Evolutionary conservation across 345 rosid genomes (phyloP), one percentile per base, ranked within the genome.

Genomic region (Zanthoxylum bungeanum): DNA sequence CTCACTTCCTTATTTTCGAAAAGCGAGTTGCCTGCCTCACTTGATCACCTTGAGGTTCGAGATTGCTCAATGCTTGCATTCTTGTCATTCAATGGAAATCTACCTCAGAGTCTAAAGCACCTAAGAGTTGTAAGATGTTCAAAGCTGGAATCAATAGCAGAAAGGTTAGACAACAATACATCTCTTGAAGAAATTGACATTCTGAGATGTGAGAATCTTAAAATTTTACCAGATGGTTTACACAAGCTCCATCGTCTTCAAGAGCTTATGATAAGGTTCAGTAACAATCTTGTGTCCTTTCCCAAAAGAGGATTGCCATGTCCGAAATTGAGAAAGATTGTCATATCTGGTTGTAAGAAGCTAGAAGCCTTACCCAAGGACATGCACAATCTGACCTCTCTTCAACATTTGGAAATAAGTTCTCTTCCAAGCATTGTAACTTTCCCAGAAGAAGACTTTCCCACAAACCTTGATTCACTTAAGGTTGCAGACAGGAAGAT

Each of bases 251-350:
- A 2, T 9, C 22, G 40, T 60, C 73, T 75, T 5, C 50, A 2
- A 25, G 2, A 37, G 1, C 4, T 75, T 19, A 0, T 2, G 0
- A 9, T 75, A 11, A 6, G 4, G 1, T 1, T 0, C 4, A 60
- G 77, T 28, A 30, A 64, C 17, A 25, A 64, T 39, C 28, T 75
- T 33, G 70, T 69, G 3, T 62, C 65, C 58, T 69, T 75, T 12
- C 42, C 30, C 2, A 30, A 12, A 24, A 8, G 17, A 64, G 53
- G 55, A 14, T 28, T 64, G 39, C 36, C 24, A 0, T 64, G 16
- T 7, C 16, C 39, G 2, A 28, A 19, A 2, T 9, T 64, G 55
- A 44, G 24, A 3, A 16, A 46, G 52, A 19, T 46, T 1, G 0
- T 0, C 2, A 9, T 44, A 27, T 1, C 0, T 12, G 5, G 7